Conservation (phyloP, 2,329 filamentous ascomycete species). For the Cephalotrichum gorgonifer region DNA sequence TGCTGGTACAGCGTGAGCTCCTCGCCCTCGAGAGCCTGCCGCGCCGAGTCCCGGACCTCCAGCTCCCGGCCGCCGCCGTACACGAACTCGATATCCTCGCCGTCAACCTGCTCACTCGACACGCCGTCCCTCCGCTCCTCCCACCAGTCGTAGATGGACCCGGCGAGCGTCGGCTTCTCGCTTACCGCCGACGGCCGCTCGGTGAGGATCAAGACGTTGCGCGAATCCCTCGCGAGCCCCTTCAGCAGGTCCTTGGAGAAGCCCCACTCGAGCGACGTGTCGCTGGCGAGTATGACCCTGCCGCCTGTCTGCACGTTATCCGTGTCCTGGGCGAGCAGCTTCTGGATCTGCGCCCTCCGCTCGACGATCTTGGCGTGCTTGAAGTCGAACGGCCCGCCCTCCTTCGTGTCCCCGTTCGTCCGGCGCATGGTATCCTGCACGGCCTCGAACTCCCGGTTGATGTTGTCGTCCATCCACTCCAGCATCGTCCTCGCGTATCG, state of each 20-base stretch:
- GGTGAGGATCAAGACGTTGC: constrained; percentile 80
- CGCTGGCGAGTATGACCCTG: constrained; percentile 82
- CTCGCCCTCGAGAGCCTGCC: constrained; percentile 58
- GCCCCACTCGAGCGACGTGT: constrained; percentile 86
- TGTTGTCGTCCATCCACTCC: constrained; percentile 98
- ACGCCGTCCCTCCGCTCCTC: constrained; percentile 56
- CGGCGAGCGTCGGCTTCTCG: constrained; percentile 50
- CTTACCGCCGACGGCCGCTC: constrained; percentile 49
- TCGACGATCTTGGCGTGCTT: constrained; percentile 76
- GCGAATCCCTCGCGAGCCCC: constrained; percentile 61
- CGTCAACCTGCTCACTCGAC: constrained; percentile 42
- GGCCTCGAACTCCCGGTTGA: constrained; percentile 83
- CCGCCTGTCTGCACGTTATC: constrained; percentile 35
- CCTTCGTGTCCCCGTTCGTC: constrained; percentile 35
- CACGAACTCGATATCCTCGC: constrained; percentile 54
- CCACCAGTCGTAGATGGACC: constrained; percentile 73
- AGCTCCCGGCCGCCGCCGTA: constrained; percentile 54
- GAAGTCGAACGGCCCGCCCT: constrained; percentile 77
- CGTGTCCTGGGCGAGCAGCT: constrained; percentile 41
- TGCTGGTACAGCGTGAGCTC: constrained; percentile 82
- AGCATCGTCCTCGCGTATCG: constrained; percentile 89
- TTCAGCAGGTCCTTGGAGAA: constrained; percentile 77
- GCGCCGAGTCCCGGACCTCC: constrained; percentile 48
- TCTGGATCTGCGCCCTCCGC: constrained; percentile 67
- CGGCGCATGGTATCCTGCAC: constrained; percentile 43